Conservation (phyloP, 208 protist genomes). For the Wallacemonas rigidus region DNA sequence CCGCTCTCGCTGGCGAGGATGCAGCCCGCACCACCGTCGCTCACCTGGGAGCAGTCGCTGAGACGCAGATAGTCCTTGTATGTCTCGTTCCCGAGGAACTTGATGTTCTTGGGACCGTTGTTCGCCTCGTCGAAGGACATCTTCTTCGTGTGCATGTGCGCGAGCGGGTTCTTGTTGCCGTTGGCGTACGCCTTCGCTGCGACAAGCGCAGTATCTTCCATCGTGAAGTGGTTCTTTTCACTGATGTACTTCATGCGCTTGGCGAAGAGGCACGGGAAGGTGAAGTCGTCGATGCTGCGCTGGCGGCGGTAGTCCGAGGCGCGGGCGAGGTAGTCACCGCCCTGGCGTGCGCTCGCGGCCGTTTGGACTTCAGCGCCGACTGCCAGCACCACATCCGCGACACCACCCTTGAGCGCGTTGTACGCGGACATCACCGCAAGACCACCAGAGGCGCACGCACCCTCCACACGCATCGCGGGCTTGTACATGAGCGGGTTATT, state of each 20-base stretch:
- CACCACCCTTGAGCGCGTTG: conserved; percentile 65
- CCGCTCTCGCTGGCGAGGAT: conserved; percentile 83
- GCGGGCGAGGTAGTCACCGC: conserved; percentile 90
- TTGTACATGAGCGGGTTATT: conserved; percentile 67
- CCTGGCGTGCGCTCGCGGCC: conserved; percentile 73
- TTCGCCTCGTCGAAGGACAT: conserved; percentile 71
- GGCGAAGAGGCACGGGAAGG: conserved; percentile 91
- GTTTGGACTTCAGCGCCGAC: conserved; percentile 92
- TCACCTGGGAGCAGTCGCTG: conserved; percentile 91
- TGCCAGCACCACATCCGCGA: conserved; percentile 66
- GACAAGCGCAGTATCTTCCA: conserved; percentile 86
- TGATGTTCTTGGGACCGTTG: conserved; percentile 58
- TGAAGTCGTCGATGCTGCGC: conserved; percentile 90
- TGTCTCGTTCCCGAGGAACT: conserved; percentile 84
- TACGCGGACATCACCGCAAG: conserved; percentile 64
- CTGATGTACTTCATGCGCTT: conserved; percentile 83
- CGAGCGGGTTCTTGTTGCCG: conserved; percentile 87
- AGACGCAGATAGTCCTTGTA: conserved; percentile 85
- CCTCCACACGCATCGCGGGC: conserved; percentile 85
- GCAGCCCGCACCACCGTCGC: conserved; percentile 85
- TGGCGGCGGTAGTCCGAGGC: conserved; percentile 87
- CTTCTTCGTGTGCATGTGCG: conserved; percentile 87
- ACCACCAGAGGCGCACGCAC: conserved; percentile 90
- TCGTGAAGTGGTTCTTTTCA: conserved; percentile 74
- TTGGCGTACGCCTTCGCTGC: conserved; percentile 90